Base-by-base conservation (phyloP, 1,284 basidiomycete genomes). In the Pseudozyma hubeiensis region DNA sequence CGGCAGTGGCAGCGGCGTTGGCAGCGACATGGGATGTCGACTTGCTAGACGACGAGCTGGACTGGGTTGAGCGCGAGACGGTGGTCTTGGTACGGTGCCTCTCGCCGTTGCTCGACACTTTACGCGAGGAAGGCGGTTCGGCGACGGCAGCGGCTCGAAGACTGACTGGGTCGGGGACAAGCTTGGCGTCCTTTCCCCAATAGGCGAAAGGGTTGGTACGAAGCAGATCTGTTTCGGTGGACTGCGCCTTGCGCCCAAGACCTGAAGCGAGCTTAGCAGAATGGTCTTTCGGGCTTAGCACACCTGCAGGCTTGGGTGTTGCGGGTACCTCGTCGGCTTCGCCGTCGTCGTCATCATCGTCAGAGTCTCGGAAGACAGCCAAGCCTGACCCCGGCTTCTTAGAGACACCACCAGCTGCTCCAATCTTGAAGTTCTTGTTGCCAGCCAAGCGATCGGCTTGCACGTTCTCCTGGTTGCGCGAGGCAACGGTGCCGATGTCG, bases 261-360 rank as follows among this genome's bases (percentile, higher is more conserved):
- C 50, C 64, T 11, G 58, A 30, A 4, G 57, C 43, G 9, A 16
- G 30, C 35, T 64, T 63, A 50, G 45, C 45, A 16, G 57, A 64
- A 33, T 57, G 57, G 31, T 67, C 66, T 17, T 78, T 76, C 19
- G 66, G 63, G 35, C 60, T 68, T n/a, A 75, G 52, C 57, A 76
- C 17, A 72, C 80, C 55, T 72, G 82, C 64, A 19, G 66, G 53
- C 10, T 56, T 63, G 31, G 64, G 60, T 14, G 61, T 62, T 7
- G 60, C 50, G 6, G 66, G 16, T 4, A 53, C 54, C 16, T 68
- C 37, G 41, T 77, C 81, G 14, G 75, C 81, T 17, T 81, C 82
- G 11, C 81, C 81, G 14, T 75, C 79, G 5, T 87, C 79, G 3
- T 87, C 86, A 11, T 86, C 86, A 49, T 87, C 87, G 45, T 86